Percentiles rank a stretch among this genome's conserved stretches.
phyloP scores from a whole-genome alignment of 2,329 filamentous ascomycete genomes.

The Cladosporium sp. region DNA sequence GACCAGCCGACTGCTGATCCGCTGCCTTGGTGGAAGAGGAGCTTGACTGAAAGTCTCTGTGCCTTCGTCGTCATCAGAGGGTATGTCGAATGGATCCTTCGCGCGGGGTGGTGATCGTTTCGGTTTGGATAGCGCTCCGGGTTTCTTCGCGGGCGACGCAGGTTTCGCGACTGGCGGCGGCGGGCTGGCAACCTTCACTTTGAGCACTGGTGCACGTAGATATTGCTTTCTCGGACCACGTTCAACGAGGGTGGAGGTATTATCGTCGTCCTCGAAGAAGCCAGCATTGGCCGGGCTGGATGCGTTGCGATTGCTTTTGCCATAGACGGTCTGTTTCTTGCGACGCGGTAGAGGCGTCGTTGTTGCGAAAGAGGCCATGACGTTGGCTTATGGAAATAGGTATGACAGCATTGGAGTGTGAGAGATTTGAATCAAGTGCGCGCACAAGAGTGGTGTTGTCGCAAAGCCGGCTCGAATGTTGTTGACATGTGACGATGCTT shows the following conservation, averaged over 20 bases:
- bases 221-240: not conserved
- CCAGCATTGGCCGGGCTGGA: conserved; percentile 17
- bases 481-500: not conserved
- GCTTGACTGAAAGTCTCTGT: conserved; percentile 14
- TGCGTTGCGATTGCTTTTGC: conserved; percentile 19
- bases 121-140: conserved; percentile 1
- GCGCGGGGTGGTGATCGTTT: not conserved
- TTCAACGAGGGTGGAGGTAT: not conserved
- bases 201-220: not conserved
- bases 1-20: conserved; percentile 15
- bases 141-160: conserved; percentile 13
- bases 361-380: conserved; percentile 1
- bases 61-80: conserved; percentile 33
- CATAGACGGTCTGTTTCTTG: conserved; percentile 23
- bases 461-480: not conserved
- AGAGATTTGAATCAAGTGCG: too few relatives aligned
- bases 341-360: conserved; percentile 16
- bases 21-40: conserved; percentile 16
- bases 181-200: not conserved
- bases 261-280: conserved; percentile 20
- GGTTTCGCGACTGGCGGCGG: conserved; percentile 13
- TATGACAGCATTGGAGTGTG: not conserved
- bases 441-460: too few relatives aligned
- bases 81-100: conserved; percentile 40
- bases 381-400: not conserved